These are phyloP conservation scores for Cytospora mali DNA, from an alignment of 2,329 filamentous ascomycete genomes.

Conservation along the genomic window DNA sequence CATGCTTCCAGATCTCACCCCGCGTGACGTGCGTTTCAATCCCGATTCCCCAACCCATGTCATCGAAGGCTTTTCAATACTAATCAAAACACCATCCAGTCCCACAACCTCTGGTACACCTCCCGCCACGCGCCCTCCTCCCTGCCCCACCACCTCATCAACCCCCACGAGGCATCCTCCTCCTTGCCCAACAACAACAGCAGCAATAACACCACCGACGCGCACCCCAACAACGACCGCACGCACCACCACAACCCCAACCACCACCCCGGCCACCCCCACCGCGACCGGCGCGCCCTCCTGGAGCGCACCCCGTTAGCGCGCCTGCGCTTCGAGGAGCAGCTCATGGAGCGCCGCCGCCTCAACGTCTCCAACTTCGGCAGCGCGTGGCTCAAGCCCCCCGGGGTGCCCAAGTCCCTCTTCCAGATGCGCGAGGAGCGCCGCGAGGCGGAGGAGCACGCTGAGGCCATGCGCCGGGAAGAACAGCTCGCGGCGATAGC, in stretches of 20 bases:
- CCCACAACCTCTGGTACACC: constrained; percentile 74
- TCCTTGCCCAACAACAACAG: constrained; percentile 36
- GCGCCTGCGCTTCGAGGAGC: constrained; percentile 75
- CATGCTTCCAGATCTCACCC: constrained; percentile 67
- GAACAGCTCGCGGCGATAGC: constrained; percentile 72
- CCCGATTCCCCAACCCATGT: not conserved
- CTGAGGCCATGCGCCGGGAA: constrained; percentile 72
- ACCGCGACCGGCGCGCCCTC: constrained; percentile 38
- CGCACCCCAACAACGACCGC: constrained; percentile 34
- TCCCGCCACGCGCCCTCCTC: constrained; percentile 57
- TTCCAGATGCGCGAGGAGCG: constrained; percentile 89
- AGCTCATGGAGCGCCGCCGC: constrained; percentile 74
- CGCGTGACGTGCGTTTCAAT: constrained; percentile 71
- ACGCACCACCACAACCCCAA: constrained; percentile 35
- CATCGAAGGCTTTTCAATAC: constrained; percentile 18
- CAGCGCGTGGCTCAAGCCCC: constrained; percentile 85
- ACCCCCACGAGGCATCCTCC: constrained; percentile 29
- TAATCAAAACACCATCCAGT: constrained; percentile 47
- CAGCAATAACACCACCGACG: no score
- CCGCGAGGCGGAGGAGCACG: constrained; percentile 83
- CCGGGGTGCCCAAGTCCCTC: constrained; percentile 84
- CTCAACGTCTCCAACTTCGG: constrained; percentile 85
- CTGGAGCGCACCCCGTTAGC: constrained; percentile 66
- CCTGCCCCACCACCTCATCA: constrained; percentile 19
- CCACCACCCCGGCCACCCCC: constrained; percentile 31